A percentile compares a stretch with the other conserved stretches of the same genome.
Evolutionary conservation across 2,329 filamentous ascomycete genomes (phyloP).

Genomic region (Periconia digitata): DNA sequence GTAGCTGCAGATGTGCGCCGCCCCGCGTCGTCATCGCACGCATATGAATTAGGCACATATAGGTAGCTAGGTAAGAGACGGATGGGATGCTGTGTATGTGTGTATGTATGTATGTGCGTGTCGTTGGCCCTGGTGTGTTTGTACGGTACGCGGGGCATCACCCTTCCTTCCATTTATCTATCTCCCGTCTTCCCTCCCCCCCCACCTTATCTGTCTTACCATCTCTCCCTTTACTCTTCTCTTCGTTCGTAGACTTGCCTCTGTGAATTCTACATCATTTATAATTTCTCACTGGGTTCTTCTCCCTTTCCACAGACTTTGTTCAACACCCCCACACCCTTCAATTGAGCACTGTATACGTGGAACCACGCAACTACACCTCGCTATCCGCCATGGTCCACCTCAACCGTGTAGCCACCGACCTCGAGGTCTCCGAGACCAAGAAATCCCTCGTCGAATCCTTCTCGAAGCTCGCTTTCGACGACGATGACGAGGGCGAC

Average conservation of each 20-base stretch:
- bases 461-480: constrained; percentile 26
- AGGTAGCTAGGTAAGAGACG: too few relatives aligned
- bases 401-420: constrained; percentile 47
- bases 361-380: too few relatives aligned
- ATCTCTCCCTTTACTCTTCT: not conserved
- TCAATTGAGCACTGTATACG: too few relatives aligned
- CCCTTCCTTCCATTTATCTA: not conserved
- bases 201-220: not conserved
- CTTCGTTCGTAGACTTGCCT: not conserved
- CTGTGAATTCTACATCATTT: not conserved
- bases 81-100: too few relatives aligned
- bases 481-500: constrained; percentile 42
- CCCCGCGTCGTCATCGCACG: too few relatives aligned
- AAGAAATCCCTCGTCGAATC: constrained; percentile 18
- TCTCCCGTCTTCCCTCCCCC: not conserved
- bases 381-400: constrained; percentile 52
- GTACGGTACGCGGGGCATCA: not conserved
- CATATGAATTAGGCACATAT: too few relatives aligned
- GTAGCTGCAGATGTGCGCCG: too few relatives aligned
- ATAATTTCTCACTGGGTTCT: too few relatives aligned
- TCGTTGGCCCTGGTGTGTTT: too few relatives aligned
- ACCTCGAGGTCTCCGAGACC: constrained; percentile 43
- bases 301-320: too few relatives aligned
- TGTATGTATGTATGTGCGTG: too few relatives aligned
- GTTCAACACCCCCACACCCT: too few relatives aligned